Percentiles rank a stretch among this genome's conserved stretches.
Evolutionary conservation across 2,329 filamentous ascomycete genomes (phyloP).

Genomic region (Penicillium sp.): DNA sequence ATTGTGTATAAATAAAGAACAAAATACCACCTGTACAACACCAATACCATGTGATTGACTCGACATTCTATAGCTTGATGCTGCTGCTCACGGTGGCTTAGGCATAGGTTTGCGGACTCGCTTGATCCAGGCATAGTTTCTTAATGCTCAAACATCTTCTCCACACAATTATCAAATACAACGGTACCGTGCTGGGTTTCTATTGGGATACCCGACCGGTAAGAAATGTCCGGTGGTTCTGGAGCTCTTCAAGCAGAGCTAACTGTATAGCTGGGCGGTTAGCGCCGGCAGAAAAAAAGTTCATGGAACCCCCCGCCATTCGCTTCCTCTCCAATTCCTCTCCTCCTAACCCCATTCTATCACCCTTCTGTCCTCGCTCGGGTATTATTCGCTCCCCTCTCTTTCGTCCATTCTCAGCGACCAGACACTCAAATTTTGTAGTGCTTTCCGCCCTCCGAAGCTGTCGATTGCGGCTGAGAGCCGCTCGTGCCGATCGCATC

Average conservation of each 20-base stretch:
- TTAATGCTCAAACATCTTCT: too few species aligned
- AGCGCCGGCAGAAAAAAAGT: conserved; percentile 34
- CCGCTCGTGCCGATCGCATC: conserved; percentile 27
- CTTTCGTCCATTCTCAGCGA: neutral
- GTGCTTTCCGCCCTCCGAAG: neutral
- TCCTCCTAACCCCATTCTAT: conserved; percentile 12
- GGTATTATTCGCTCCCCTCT: conserved; percentile 5
- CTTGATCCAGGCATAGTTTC: too few species aligned
- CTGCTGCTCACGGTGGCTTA: too few species aligned
- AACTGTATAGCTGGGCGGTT: conserved; percentile 11
- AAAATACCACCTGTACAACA: conserved; percentile 10
- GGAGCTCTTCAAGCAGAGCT: neutral
- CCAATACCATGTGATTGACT: neutral
- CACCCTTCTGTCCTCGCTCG: neutral
- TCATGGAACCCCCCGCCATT: conserved; percentile 32
- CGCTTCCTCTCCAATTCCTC: conserved; percentile 17
- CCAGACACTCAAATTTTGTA: neutral
- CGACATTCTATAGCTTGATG: too few species aligned
- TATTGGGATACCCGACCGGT: too few species aligned
- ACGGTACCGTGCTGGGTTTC: too few species aligned
- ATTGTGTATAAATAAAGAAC: conserved; percentile 19
- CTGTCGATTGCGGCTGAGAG: conserved; percentile 20
- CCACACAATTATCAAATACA: too few species aligned
- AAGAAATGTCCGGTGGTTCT: too few species aligned
- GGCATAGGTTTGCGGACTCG: too few species aligned